Evolutionary conservation across 176 grass and related monocot genomes (phyloP).

Genomic region (Chrysopogon serrulatus): DNA sequence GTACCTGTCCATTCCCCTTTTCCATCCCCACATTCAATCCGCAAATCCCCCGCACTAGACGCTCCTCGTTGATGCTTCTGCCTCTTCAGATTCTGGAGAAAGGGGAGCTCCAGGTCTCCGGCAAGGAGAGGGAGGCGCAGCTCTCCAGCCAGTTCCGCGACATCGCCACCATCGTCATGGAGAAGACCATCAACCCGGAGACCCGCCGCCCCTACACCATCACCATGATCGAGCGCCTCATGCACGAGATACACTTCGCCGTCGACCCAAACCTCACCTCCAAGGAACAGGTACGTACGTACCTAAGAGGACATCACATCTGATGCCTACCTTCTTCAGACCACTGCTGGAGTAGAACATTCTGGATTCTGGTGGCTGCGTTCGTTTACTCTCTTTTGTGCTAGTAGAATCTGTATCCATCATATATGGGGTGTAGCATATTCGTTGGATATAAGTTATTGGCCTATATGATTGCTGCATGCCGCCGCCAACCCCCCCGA

Average conservation of each 20-base stretch:
- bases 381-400: background rate
- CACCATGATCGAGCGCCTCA: slow-evolving; percentile 87
- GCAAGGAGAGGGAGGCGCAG: slow-evolving; percentile 91
- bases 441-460: background rate
- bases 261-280: slow-evolving; percentile 62
- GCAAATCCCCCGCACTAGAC: background rate
- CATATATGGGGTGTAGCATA: background rate
- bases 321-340: background rate
- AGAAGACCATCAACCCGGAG: slow-evolving; percentile 85
- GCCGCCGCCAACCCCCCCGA: background rate
- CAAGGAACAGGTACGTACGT: slow-evolving; percentile 52
- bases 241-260: slow-evolving; percentile 90
- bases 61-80: background rate
- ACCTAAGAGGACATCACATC: too few species aligned
- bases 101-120: slow-evolving; percentile 96
- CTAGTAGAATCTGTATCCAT: background rate
- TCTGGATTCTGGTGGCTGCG: background rate
- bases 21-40: too few species aligned
- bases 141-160: slow-evolving; percentile 82
- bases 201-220: slow-evolving; percentile 86
- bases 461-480: background rate
- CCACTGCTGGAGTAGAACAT: background rate
- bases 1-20: background rate
- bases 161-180: slow-evolving; percentile 94
- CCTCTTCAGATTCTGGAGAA: slow-evolving; percentile 71